Evolutionary conservation across 257 asterid species (phyloP), one percentile per base, ranked within the genome.

Genomic region (Lantana camara): DNA sequence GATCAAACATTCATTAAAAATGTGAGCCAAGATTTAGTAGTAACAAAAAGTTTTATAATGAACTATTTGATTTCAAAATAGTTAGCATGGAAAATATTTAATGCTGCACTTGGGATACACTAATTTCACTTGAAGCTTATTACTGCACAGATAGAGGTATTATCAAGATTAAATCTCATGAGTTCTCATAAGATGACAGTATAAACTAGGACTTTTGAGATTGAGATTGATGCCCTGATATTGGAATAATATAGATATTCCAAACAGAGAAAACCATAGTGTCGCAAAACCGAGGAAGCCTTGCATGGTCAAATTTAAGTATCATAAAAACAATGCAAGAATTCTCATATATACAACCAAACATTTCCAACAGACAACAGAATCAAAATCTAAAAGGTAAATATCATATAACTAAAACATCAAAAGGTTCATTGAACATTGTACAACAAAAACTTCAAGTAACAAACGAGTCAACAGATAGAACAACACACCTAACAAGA

Each of bases 361-460:
- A 24, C 13, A 27, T 4, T 37, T 17, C 16, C 4, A 46, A 55
- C 15, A 24, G 58, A 42, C 64, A n/a, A 57, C 6, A 42, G 45
- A 72, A 66, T 15, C 51, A 45, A 63, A 34, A 35, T 27, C 69
- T 17, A 29, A 63, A 35, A 9, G 49, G 10, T 67, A 49, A 17
- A 29, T 19, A 49, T 48, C 30, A 35, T 65, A 67, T 50, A 73
- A 41, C 83, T 84, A 94, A 79, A 94, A 90, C 97, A 94, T 90
- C 83, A 90, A 73, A 13, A 94, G 82, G 81, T 84, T 88, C 67
- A 70, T 32, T 24, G 97, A 90, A 73, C 96, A 88, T 76, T 90
- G 91, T 70, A 88, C 95, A 79, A 90, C 84, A 65, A 90, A 88
- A 48, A 41, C 84, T 72, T 94, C 97, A 56, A 94, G 96, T 32